Conservation (phyloP, 2,329 filamentous ascomycete species). For the Exophiala viscosa region DNA sequence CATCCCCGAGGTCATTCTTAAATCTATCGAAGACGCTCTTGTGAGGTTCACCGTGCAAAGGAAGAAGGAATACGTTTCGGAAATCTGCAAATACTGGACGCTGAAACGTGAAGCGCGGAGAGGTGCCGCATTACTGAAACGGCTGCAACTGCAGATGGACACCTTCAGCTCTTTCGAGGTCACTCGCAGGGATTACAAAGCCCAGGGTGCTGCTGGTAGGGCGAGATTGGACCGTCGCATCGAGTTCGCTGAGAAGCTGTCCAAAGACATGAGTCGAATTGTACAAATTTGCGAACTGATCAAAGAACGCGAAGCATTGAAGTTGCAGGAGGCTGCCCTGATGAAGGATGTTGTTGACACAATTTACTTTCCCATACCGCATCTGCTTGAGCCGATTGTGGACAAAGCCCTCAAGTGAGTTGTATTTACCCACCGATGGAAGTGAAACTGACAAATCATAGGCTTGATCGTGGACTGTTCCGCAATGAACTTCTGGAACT, state of each 20-base stretch:
- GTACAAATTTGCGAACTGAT: conserved; percentile 66
- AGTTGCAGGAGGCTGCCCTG: conserved; percentile 71
- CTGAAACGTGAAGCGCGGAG: conserved; percentile 89
- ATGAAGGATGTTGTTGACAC: conserved; percentile 78
- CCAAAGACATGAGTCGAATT: conserved; percentile 73
- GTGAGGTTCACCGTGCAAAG: conserved; percentile 79
- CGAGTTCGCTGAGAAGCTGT: conserved; percentile 68
- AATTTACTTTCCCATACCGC: conserved; percentile 85
- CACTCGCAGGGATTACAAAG: conserved; percentile 89
- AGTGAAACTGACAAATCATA: conserved; percentile 28
- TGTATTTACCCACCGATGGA: not conserved
- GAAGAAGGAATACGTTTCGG: conserved; percentile 76
- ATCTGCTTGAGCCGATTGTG: conserved; percentile 71
- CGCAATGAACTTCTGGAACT: conserved; percentile 52
- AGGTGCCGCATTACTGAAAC: conserved; percentile 86
- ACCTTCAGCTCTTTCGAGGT: conserved; percentile 97
- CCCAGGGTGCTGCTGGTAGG: conserved; percentile 82
- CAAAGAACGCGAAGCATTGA: conserved; percentile 71
- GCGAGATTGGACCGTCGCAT: conserved; percentile 75
- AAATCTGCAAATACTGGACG: conserved; percentile 97
- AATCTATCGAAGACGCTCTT: conserved; percentile 78
- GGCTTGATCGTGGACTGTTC: conserved; percentile 53
- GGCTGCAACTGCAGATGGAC: conserved; percentile 90
- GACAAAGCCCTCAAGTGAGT: conserved; percentile 79
- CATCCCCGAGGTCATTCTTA: conserved; percentile 82